phyloP scores from a whole-genome alignment of 1,284 basidiomycete genomes.

The Vanrija sp. region DNA sequence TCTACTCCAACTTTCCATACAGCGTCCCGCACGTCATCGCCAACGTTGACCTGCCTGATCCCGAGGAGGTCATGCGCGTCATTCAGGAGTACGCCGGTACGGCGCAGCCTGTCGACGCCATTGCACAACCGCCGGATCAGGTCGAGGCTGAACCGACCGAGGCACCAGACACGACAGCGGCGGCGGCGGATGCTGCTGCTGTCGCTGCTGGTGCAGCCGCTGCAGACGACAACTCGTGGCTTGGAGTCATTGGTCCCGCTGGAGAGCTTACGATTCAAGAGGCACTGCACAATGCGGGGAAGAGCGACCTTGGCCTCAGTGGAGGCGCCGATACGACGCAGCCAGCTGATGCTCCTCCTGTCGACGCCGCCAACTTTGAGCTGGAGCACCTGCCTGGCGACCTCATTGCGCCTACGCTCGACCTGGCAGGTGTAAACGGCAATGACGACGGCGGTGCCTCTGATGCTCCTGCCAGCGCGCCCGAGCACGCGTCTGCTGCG shows the following conservation, averaged over 20 bases:
- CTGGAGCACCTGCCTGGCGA: conserved; percentile 1
- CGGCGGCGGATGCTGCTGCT: too few relatives aligned
- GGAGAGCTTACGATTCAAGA: conserved; percentile 30
- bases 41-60: conserved; percentile 32
- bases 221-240: conserved; percentile 9
- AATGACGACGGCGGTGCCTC: background rate
- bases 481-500: too few relatives aligned
- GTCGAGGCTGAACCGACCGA: background rate
- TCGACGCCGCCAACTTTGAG: background rate
- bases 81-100: conserved; percentile 21
- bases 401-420: conserved; percentile 1
- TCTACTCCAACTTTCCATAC: conserved; percentile 32
- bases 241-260: conserved; percentile 10
- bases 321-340: background rate
- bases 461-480: background rate
- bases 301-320: conserved; percentile 1
- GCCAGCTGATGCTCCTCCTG: background rate
- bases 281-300: conserved; percentile 24
- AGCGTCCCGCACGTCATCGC: conserved; percentile 35
- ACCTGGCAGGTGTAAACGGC: background rate
- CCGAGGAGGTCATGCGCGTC: conserved; percentile 27
- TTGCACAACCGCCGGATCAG: background rate
- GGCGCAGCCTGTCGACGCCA: background rate
- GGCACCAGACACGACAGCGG: background rate
- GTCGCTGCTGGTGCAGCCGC: background rate